These are phyloP conservation scores for Eucalyptus guilfoylei DNA, from an alignment of 345 rosid genomes.

Conservation along the genomic window DNA sequence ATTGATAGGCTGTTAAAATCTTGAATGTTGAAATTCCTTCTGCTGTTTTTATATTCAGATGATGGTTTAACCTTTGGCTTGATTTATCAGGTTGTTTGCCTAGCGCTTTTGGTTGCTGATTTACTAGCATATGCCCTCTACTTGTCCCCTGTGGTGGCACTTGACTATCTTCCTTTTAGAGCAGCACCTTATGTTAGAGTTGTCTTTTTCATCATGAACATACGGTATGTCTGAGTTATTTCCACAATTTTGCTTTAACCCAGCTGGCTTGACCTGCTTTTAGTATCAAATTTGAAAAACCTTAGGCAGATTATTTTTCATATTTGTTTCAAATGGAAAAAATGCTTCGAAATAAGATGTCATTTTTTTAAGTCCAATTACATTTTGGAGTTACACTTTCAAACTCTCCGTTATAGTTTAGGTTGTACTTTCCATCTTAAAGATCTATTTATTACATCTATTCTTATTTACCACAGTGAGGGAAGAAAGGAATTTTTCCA, in stretches of 20 bases:
- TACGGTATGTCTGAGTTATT: constrained; percentile 33
- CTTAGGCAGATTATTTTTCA: neutral
- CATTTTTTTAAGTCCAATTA: neutral
- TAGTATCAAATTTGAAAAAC: neutral
- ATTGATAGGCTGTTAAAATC: neutral
- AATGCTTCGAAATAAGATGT: neutral
- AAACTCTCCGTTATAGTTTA: neutral
- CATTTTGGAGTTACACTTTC: neutral
- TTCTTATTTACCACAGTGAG: neutral
- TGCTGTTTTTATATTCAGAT: neutral
- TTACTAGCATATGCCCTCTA: constrained; percentile 60
- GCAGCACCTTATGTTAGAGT: constrained; percentile 89
- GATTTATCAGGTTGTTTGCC: constrained; percentile 57
- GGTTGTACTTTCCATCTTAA: neutral
- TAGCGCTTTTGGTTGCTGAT: constrained; percentile 60
- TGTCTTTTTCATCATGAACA: constrained; percentile 58
- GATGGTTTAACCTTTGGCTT: neutral
- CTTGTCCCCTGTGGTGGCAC: constrained; percentile 49
- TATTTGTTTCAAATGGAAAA: neutral
- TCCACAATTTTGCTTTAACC: neutral
- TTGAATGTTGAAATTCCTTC: neutral
- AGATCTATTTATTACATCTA: neutral
- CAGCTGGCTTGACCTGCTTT: neutral
- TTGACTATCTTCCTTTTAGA: constrained; percentile 65
- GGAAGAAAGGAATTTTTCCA: neutral